phyloP scores from a whole-genome alignment of 2,329 filamentous ascomycete genomes.

The Neurospora crassa region DNA sequence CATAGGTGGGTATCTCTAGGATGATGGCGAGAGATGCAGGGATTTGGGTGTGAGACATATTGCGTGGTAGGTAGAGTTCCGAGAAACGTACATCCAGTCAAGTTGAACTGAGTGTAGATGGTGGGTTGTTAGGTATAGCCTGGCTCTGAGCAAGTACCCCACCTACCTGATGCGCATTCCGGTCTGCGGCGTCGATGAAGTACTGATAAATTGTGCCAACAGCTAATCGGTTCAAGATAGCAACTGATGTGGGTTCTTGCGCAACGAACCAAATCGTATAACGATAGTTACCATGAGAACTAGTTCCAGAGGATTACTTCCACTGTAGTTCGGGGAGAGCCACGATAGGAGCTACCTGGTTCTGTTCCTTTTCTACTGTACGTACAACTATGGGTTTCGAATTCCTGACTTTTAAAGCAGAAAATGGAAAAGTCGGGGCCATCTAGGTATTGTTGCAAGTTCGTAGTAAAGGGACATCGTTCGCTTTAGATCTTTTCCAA shows the following conservation, averaged over 20 bases:
- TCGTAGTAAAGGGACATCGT: not conserved
- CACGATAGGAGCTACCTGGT: not conserved
- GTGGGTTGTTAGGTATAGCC: not conserved
- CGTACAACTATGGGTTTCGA: not conserved
- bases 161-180: conserved; percentile 17
- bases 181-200: conserved; percentile 22
- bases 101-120: not conserved
- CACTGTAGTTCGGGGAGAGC: not conserved
- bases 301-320: not conserved
- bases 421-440: not conserved
- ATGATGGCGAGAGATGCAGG: not conserved
- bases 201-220: conserved; percentile 4
- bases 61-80: not conserved
- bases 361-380: not conserved
- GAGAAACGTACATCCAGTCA: not conserved
- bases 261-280: not conserved
- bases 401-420: not conserved
- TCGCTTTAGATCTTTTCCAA: not conserved
- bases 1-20: not conserved
- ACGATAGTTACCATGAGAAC: no score
- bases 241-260: not conserved
- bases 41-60: not conserved
- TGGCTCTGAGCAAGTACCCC: not conserved
- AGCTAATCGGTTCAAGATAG: not conserved
- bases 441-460: not conserved